Evolutionary conservation across 495 filamentous ascomycete species (phyloP), one percentile per base, ranked within the genome.

Genomic region (Talaromyces ruber): DNA sequence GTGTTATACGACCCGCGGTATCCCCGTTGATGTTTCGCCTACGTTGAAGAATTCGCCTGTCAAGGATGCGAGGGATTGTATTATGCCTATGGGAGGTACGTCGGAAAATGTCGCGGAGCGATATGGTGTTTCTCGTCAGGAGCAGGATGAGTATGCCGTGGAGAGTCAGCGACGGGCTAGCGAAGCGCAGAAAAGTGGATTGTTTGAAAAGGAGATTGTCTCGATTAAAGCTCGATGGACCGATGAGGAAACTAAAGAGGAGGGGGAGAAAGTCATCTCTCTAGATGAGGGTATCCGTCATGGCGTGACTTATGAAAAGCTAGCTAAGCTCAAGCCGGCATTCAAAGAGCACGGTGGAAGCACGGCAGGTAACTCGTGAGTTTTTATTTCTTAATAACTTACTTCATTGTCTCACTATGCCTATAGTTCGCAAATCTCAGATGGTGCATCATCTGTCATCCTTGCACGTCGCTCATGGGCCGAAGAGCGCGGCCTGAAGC

Each of bases 21-120:
- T 94, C 72, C 85, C 88, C 67, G 82, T 84, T 16, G 83, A 84
- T 59, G 82, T 96, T 22, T 73, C 87, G 32, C 74, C 81, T 58
- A 77, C 77, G n/a, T 65, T 93, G 53, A 79, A 69, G 58, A 76
- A 86, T 0, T 82, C 74, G 6, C 66, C 67, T 2, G 79, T 83
- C 58, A 86, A 89, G 66, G 90, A 94, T 67, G 84, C 88, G 0
- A 62, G 64, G 28, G 92, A 96, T 71, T 92, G 90, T 78, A 78
- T 88, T 77, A 80, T 90, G 79, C 84, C 90, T 21, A 96, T 96
- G 92, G 88, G 92, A 6, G 88, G 91, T 82, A 96, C 92, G 1
- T 88, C 84, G 16, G 92, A 96, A 76, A 96, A 96, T 70, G 90
- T 96, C 7, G 88, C 83, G 58, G 81, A 79, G 61, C 89, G 94